A percentile compares a stretch with the other conserved stretches of the same genome.
phyloP scores from a whole-genome alignment of 2,329 filamentous ascomycete genomes.

The Zelopaecilomyces penicillatus region DNA sequence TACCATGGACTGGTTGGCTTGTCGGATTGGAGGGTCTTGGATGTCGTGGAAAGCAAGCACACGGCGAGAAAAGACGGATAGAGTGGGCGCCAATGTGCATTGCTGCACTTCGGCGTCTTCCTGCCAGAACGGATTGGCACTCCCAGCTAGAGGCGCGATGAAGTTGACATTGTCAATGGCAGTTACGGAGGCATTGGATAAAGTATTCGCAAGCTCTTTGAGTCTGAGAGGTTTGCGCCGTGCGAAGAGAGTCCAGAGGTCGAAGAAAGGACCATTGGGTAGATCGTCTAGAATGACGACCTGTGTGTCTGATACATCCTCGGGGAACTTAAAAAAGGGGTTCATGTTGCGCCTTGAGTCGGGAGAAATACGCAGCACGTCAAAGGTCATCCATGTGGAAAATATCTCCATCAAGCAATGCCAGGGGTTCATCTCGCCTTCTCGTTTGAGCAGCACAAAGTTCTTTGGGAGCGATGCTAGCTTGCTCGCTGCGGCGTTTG shows the following conservation, averaged over 20 bases:
- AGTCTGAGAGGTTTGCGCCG: conserved; percentile 21
- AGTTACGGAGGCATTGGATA: neutral
- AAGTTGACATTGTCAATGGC: conserved; percentile 18
- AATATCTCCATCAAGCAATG: conserved; percentile 28
- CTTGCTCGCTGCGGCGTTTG: neutral
- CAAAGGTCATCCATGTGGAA: conserved; percentile 23
- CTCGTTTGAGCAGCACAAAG: conserved; percentile 24
- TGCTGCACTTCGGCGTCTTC: conserved; percentile 26
- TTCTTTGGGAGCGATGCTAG: neutral
- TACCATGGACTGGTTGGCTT: conserved; percentile 8
- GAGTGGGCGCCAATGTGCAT: conserved; percentile 18
- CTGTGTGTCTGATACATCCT: conserved; percentile 18
- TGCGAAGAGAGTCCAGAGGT: conserved; percentile 29
- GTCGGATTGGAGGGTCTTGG: conserved; percentile 1
- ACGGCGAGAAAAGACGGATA: conserved; percentile 23
- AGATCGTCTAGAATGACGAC: conserved; percentile 28
- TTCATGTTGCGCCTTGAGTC: conserved; percentile 3
- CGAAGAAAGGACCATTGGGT: conserved; percentile 25
- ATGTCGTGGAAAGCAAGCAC: conserved; percentile 23
- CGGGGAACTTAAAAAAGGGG: conserved; percentile 8
- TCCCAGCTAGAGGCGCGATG: conserved; percentile 32
- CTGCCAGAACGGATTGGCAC: conserved; percentile 33
- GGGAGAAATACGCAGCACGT: conserved; percentile 22
- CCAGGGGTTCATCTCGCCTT: conserved; percentile 25
- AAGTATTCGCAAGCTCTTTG: conserved; percentile 12